Percentiles rank a stretch among this genome's conserved stretches.
These are phyloP conservation scores for Arthrobotrys musiformis DNA, from an alignment of 2,329 filamentous ascomycete species.

Conservation along the genomic window DNA sequence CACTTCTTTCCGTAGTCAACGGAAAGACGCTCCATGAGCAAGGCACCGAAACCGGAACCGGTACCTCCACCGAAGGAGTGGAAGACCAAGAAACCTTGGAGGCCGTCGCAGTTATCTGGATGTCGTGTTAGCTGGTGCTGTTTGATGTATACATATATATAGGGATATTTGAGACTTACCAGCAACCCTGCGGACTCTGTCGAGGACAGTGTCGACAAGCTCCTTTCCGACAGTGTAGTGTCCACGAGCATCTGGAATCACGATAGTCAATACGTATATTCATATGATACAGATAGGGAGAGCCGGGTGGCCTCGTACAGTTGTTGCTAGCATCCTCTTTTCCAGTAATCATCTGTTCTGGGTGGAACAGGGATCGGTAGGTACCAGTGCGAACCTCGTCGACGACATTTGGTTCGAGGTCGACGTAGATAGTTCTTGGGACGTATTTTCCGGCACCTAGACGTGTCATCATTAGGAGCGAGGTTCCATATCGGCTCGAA, in stretches of 20 bases:
- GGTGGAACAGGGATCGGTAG: constrained; percentile 97
- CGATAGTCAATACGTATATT: constrained; percentile 38
- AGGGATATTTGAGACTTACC: constrained; percentile 45
- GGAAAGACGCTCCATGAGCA: constrained; percentile 98
- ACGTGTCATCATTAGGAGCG: constrained; percentile 68
- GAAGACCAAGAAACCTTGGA: constrained; percentile 99
- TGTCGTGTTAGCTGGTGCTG: background rate
- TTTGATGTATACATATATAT: background rate
- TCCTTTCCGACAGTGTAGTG: constrained; percentile 99
- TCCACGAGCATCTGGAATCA: constrained; percentile 77
- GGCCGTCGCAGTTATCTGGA: constrained; percentile 89
- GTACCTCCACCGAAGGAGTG: constrained; percentile 99
- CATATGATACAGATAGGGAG: background rate
- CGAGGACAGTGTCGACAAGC: constrained; percentile 95
- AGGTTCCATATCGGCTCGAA: background rate
- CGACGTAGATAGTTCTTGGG: constrained; percentile 97
- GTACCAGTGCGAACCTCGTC: constrained; percentile 98
- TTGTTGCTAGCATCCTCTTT: constrained; percentile 99
- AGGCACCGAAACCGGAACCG: constrained; percentile 96
- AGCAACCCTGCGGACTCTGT: constrained; percentile 96
- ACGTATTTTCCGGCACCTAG: constrained; percentile 89
- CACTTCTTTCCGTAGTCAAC: constrained; percentile 99
- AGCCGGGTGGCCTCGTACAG: constrained; percentile 64
- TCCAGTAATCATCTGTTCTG: constrained; percentile 99
- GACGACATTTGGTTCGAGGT: constrained; percentile 99